Evolutionary conservation across 768 basidiomycete genomes (phyloP), one percentile per base, ranked within the genome.

Genomic region (Sistotremastrum niveocremeum): DNA sequence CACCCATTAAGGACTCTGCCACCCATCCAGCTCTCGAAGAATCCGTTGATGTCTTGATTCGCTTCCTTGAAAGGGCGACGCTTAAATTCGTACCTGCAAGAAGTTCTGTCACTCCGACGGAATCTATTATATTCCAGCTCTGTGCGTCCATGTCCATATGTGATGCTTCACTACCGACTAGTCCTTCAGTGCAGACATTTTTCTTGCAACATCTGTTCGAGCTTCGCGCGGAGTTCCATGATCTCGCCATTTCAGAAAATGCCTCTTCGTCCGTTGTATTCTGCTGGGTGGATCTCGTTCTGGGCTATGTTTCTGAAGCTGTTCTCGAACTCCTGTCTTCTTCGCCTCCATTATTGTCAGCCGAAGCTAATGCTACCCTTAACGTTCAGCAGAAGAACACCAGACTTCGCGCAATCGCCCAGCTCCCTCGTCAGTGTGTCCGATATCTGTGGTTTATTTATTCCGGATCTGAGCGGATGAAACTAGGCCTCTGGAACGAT

Each of bases 231-330:
- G 57, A 68, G 35, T 75, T 76, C 53, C 73, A 70, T 44, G 39
- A 49, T 32, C 62, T 73, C 41, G 73, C 70, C 7, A 57, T 64
- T 8, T 58, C 56, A 34, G 58, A 64, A 33, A 37, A 59, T n/a
- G 32, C 51, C 4, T 47, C 56, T 34, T 38, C 60, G n/a, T 46
- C 59, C 3, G 56, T 66, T 8, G 49, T 72, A n/a, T 61, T 78
- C 44, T 84, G 75, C 53, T 84, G 79, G 77, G 74, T 75, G 7
- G 82, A 86, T 47, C 62, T 71, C 41, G 46, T 84, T 5, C 55
- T 86, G 28, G 70, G 70, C 7, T 74, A 67, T 51, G 55, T 85
- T 5, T 67, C 71, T 33, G 63, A 70, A 42, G 58, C 60, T 8
- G 51, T 55, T 20, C 20, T 20, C 20, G 20, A 20, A 20, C 20